phyloP scores from a whole-genome alignment of 2,329 filamentous ascomycete species.

The Shiraia bambusicola region DNA sequence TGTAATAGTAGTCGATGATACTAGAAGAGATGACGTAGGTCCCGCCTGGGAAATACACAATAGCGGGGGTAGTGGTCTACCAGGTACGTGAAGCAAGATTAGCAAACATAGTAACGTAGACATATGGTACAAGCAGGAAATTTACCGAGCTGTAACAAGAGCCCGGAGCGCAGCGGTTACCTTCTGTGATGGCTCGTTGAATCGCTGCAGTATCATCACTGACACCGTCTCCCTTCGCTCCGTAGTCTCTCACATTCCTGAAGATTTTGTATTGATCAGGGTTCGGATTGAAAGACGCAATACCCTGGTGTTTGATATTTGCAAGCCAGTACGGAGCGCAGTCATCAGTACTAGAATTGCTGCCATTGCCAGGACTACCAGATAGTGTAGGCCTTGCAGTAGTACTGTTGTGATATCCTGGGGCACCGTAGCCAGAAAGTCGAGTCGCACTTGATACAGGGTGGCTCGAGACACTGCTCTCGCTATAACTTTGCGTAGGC shows the following conservation, averaged over 20 bases:
- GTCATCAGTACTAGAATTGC: constrained; percentile 1
- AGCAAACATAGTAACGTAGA: too few species aligned
- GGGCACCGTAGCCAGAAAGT: constrained; percentile 8
- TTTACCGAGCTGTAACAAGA: constrained; percentile 45
- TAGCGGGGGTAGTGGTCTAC: constrained; percentile 56
- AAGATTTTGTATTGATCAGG: constrained; percentile 44
- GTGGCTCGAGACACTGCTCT: neutral
- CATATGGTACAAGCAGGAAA: too few species aligned
- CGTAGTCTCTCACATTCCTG: constrained; percentile 48
- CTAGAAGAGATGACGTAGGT: constrained; percentile 60
- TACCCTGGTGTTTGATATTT: constrained; percentile 46
- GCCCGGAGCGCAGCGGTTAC: constrained; percentile 46
- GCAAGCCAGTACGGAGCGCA: constrained; percentile 46
- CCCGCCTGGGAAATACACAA: constrained; percentile 61
- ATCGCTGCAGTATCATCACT: constrained; percentile 57
- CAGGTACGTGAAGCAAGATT: too few species aligned
- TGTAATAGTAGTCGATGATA: constrained; percentile 65
- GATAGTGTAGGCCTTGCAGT: constrained; percentile 17
- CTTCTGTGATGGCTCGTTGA: constrained; percentile 45
- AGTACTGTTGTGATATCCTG: constrained; percentile 5
- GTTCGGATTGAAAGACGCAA: constrained; percentile 43
- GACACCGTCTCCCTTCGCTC: constrained; percentile 41
- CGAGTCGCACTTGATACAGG: neutral
- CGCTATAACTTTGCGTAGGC: neutral
- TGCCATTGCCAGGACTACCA: constrained; percentile 2